These are phyloP conservation scores for Fusarium sp. DNA, from an alignment of 2,329 filamentous ascomycete species.

Conservation along the genomic window DNA sequence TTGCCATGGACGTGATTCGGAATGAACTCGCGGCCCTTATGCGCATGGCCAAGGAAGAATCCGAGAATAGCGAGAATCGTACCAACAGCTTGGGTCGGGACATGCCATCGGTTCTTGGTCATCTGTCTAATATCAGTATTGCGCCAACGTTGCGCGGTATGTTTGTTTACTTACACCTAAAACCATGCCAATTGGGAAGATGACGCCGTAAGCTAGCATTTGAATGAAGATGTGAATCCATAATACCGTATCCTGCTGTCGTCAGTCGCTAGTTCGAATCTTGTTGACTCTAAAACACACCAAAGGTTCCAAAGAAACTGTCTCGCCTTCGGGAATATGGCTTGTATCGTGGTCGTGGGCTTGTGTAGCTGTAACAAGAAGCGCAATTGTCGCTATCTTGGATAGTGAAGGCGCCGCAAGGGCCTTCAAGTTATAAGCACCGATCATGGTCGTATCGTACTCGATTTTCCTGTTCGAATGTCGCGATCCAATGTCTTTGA, in stretches of 20 bases:
- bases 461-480: neutral
- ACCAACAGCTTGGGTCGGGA: slow-evolving; percentile 83
- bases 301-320: slow-evolving; percentile 78
- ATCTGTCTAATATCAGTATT: slow-evolving; percentile 65
- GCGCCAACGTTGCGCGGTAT: neutral
- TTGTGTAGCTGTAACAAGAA: slow-evolving; percentile 39
- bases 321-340: slow-evolving; percentile 75
- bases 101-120: slow-evolving; percentile 91
- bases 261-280: slow-evolving; percentile 47
- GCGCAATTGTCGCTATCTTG: slow-evolving; percentile 37
- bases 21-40: slow-evolving; percentile 88
- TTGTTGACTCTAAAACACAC: slow-evolving; percentile 57
- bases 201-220: slow-evolving; percentile 86
- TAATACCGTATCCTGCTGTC: slow-evolving; percentile 77
- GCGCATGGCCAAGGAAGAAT: slow-evolving; percentile 91
- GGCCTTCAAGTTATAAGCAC: slow-evolving; percentile 17
- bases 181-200: slow-evolving; percentile 96
- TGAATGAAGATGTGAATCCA: slow-evolving; percentile 96
- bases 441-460: slow-evolving; percentile 34
- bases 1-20: slow-evolving; percentile 79
- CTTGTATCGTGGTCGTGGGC: slow-evolving; percentile 61
- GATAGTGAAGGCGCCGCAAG: slow-evolving; percentile 28
- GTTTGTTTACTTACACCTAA: slow-evolving; percentile 73
- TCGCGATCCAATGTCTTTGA: neutral
- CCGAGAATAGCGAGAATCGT: slow-evolving; percentile 81